Percentiles rank a stretch among this genome's conserved stretches.
phyloP scores from a whole-genome alignment of 2,329 filamentous ascomycete genomes.

The Diplodia sapinea region DNA sequence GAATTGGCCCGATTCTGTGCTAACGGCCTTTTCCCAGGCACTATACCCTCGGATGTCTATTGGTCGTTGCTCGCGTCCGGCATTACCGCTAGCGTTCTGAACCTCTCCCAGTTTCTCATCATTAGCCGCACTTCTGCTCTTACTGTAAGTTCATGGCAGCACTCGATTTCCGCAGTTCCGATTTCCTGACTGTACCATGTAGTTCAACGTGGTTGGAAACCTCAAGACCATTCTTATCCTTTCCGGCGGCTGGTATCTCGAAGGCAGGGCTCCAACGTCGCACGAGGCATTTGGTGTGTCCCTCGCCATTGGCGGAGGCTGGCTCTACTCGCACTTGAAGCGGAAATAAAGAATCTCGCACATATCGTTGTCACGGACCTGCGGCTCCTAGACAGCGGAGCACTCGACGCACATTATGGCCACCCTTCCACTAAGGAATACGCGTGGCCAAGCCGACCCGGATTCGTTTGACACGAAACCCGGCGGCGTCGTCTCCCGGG shows the following conservation, averaged over 20 bases:
- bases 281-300: slow-evolving; percentile 52
- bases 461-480: background rate
- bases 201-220: slow-evolving; percentile 51
- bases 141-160: slow-evolving; percentile 34
- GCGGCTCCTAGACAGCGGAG: background rate
- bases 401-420: background rate
- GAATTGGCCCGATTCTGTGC: background rate
- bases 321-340: slow-evolving; percentile 52
- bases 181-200: slow-evolving; percentile 1
- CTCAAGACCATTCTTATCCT: slow-evolving; percentile 56
- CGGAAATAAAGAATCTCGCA: slow-evolving; percentile 15
- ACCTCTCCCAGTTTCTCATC: slow-evolving; percentile 52
- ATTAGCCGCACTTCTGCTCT: slow-evolving; percentile 49
- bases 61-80: slow-evolving; percentile 51
- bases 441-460: background rate
- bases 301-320: slow-evolving; percentile 53
- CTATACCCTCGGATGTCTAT: slow-evolving; percentile 49
- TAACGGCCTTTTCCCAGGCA: slow-evolving; percentile 22
- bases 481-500: background rate
- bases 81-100: slow-evolving; percentile 51
- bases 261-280: slow-evolving; percentile 49
- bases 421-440: background rate
- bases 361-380: background rate
- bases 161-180: slow-evolving; percentile 6
- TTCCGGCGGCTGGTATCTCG: slow-evolving; percentile 54